Evolutionary conservation across 179 eudicot species (phyloP).

Genomic region (Gypsophila paniculata): DNA sequence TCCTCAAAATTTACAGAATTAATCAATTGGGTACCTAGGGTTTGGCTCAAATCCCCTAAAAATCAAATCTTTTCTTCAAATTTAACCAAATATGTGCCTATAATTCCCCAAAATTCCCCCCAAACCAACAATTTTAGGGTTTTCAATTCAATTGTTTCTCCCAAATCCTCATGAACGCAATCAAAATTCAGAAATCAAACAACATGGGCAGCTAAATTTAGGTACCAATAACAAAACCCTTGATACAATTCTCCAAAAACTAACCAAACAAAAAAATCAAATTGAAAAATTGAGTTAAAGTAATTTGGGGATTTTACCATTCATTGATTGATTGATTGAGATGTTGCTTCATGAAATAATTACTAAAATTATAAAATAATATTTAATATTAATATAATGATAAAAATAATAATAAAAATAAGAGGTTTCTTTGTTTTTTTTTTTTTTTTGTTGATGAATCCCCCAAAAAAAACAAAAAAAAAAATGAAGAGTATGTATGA

Average conservation of each 20-base stretch:
- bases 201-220: conserved; percentile 3
- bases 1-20: background rate
- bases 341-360: background rate
- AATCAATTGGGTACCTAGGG: conserved; percentile 1
- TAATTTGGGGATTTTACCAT: background rate
- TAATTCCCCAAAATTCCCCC: conserved; percentile 5
- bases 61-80: background rate
- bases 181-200: background rate
- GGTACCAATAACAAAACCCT: conserved; percentile 7
- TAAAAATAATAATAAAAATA: too few relatives aligned
- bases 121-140: background rate
- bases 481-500: background rate
- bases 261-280: conserved; percentile 5
- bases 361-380: too few relatives aligned
- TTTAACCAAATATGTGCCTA: background rate
- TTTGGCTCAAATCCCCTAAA: conserved; percentile 1
- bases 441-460: background rate
- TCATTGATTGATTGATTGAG: conserved; percentile 3
- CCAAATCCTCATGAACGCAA: conserved; percentile 2
- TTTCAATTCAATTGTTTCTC: background rate
- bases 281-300: conserved; percentile 12
- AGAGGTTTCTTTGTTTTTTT: too few relatives aligned
- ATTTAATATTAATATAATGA: too few relatives aligned
- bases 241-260: conserved; percentile 6
- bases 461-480: background rate